A percentile compares a stretch with the other conserved stretches of the same genome.
These are phyloP conservation scores for Cystobasidiopsis lactophilus DNA, from an alignment of 768 basidiomycete genomes.

Conservation along the genomic window DNA sequence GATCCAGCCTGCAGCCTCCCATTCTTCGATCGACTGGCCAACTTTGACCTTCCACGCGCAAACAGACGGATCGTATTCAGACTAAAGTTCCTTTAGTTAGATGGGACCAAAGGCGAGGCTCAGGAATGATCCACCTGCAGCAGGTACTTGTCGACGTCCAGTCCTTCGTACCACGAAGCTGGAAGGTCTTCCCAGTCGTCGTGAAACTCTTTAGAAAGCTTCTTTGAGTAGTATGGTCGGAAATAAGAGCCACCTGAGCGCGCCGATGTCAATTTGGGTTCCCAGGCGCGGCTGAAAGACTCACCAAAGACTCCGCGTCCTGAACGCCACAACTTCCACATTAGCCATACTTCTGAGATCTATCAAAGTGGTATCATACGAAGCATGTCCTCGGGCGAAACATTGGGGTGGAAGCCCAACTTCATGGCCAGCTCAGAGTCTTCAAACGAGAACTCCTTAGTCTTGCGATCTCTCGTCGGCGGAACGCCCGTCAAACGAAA, in stretches of 20 bases:
- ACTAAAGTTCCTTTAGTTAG: not conserved
- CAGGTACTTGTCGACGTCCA: not conserved
- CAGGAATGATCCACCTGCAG: not conserved
- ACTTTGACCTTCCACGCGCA: not conserved
- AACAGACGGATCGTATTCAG: not conserved
- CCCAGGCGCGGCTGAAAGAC: too few relatives aligned
- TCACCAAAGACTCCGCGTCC: not conserved
- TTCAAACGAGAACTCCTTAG: not conserved
- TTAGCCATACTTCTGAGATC: not conserved
- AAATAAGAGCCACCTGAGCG: too few relatives aligned
- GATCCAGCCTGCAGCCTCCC: not conserved
- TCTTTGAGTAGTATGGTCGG: not conserved
- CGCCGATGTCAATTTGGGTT: too few relatives aligned
- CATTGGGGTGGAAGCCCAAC: not conserved
- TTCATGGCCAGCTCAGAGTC: not conserved
- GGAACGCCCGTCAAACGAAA: not conserved
- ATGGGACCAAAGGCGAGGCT: not conserved
- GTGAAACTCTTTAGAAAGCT: not conserved
- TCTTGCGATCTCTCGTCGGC: not conserved
- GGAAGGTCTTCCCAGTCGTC: not conserved
- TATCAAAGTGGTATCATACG: not conserved
- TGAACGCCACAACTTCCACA: not conserved
- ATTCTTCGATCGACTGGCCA: constrained; percentile 1
- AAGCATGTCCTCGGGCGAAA: not conserved
- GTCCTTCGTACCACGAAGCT: not conserved